phyloP scores from a whole-genome alignment of 495 filamentous ascomycete genomes.

The Rostrohypoxylon terebratum region DNA sequence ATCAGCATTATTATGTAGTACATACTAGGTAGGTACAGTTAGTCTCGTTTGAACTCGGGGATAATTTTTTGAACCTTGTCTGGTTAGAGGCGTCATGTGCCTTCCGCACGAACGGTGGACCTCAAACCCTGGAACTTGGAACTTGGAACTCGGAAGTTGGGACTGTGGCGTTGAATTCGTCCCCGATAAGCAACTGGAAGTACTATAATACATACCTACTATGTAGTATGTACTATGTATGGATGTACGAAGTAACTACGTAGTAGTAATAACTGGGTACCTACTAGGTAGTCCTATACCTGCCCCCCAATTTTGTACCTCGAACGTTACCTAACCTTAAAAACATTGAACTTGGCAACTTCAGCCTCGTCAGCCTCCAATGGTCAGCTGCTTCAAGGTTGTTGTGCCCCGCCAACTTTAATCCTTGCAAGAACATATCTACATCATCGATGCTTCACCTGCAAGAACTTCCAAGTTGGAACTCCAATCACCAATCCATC shows the following conservation, averaged over 20 bases:
- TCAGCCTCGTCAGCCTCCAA: slow-evolving; percentile 40
- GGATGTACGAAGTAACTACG: neutral
- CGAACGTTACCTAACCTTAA: too few species aligned
- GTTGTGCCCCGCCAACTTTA: slow-evolving; percentile 31
- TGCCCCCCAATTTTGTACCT: neutral
- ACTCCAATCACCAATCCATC: neutral
- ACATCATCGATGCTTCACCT: slow-evolving; percentile 38
- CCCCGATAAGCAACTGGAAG: neutral
- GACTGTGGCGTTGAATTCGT: neutral
- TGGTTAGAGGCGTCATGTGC: neutral
- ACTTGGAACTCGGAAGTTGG: neutral
- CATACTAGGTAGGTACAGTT: too few species aligned
- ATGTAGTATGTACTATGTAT: too few species aligned
- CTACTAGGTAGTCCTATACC: slow-evolving; percentile 5
- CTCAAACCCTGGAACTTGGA: neutral
- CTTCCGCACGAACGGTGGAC: neutral
- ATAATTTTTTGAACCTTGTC: neutral
- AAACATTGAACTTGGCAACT: slow-evolving; percentile 1
- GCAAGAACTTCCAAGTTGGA: too few species aligned
- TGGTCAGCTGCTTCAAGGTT: slow-evolving; percentile 40
- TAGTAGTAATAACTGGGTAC: too few species aligned
- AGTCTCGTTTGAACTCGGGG: neutral
- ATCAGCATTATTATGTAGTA: too few species aligned
- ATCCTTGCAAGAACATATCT: slow-evolving; percentile 42
- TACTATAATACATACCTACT: too few species aligned